Evolutionary conservation across 345 rosid genomes (phyloP).

Genomic region (Gossypioides kirkii): DNA sequence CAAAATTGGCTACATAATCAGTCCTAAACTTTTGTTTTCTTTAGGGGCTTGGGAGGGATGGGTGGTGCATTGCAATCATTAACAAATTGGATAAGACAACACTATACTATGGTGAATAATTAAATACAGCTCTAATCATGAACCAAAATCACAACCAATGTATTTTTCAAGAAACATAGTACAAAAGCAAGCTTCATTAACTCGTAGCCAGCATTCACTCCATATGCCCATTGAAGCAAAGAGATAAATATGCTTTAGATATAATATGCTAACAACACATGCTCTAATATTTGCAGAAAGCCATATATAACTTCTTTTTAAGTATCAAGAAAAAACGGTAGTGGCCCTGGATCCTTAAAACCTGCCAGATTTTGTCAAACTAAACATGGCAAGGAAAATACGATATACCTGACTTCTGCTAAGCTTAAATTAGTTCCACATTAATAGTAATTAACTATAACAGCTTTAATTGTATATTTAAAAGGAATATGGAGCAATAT

Average conservation of each 20-base stretch:
- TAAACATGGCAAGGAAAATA: not conserved
- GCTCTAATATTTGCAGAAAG: not conserved
- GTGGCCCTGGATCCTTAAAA: not conserved
- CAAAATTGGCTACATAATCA: not conserved
- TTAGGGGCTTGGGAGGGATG: not conserved
- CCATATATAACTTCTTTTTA: not conserved
- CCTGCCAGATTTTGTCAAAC: not conserved
- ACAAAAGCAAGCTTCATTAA: not conserved
- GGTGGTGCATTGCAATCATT: not conserved
- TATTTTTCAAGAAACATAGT: not conserved
- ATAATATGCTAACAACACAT: not conserved
- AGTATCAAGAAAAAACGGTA: not conserved
- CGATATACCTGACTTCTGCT: not conserved
- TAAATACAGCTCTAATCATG: not conserved
- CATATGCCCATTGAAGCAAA: not conserved
- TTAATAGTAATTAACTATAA: not conserved
- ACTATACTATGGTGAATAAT: not conserved
- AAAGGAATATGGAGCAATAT: not conserved
- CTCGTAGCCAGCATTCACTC: not conserved
- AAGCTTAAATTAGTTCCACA: not conserved
- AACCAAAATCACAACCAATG: not conserved
- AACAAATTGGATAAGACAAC: not conserved
- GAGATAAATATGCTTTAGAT: not conserved
- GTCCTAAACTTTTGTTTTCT: not conserved
- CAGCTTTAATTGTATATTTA: not conserved